phyloP scores from a whole-genome alignment of 768 basidiomycete genomes.

The Gloeostereum incarnatum region DNA sequence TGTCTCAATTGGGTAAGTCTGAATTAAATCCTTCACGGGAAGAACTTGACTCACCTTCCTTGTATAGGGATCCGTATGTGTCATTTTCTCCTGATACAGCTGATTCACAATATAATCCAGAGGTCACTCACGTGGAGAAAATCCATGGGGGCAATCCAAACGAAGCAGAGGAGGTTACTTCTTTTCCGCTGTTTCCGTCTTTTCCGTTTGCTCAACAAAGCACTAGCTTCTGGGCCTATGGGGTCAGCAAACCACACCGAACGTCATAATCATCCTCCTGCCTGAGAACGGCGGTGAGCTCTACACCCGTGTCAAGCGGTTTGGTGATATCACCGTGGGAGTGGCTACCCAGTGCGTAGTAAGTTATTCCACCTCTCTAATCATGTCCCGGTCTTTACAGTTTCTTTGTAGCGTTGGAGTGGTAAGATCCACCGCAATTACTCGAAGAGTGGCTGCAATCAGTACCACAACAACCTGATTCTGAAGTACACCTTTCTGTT shows the following conservation, averaged over 20 bases:
- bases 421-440: constrained; percentile 13
- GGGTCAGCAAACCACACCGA: constrained; percentile 5
- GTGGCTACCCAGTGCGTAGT: constrained; percentile 61
- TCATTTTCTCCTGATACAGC: background rate
- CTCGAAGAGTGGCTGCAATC: constrained; percentile 17
- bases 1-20: constrained; percentile 16
- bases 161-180: background rate
- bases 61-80: too few relatives aligned
- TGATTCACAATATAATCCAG: background rate
- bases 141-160: background rate
- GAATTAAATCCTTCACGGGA: too few relatives aligned
- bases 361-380: constrained; percentile 30
- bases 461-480: constrained; percentile 56
- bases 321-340: constrained; percentile 35
- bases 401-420: constrained; percentile 17
- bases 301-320: constrained; percentile 21
- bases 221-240: constrained; percentile 9
- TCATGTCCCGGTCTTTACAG: constrained; percentile 16
- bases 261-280: constrained; percentile 19
- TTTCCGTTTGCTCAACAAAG: background rate
- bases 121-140: background rate
- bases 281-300: constrained; percentile 18
- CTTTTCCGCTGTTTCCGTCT: background rate
- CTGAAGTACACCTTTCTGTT: constrained; percentile 35
- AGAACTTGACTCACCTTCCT: too few relatives aligned